These are phyloP conservation scores for Venustampulla echinocandica DNA, from an alignment of 495 filamentous ascomycete species.

Conservation along the genomic window DNA sequence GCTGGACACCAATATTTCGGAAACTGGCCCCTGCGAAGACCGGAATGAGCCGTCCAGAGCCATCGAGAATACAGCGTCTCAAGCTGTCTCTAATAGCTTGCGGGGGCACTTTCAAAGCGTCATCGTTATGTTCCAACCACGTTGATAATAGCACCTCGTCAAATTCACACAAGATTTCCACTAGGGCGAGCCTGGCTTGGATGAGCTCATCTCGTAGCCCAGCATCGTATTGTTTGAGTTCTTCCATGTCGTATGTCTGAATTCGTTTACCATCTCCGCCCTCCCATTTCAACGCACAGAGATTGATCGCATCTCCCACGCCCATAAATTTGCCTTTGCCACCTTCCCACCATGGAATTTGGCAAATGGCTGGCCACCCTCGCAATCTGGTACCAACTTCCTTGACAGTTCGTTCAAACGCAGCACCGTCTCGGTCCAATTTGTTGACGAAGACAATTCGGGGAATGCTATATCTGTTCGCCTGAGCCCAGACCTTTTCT, in stretches of 20 bases:
- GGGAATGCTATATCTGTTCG: conserved; percentile 76
- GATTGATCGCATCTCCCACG: conserved; percentile 68
- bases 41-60: conserved; percentile 60
- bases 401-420: conserved; percentile 76
- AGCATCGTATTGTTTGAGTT: conserved; percentile 42
- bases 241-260: conserved; percentile 38
- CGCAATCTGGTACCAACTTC: conserved; percentile 73
- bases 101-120: conserved; percentile 57
- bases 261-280: conserved; percentile 62
- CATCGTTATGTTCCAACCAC: conserved; percentile 67
- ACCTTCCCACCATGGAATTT: conserved; percentile 84
- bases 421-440: conserved; percentile 87
- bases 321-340: conserved; percentile 68
- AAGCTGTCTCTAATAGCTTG: conserved; percentile 62
- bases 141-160: conserved; percentile 80
- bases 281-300: conserved; percentile 40
- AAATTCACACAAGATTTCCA: conserved; percentile 78
- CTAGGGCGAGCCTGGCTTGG: conserved; percentile 63
- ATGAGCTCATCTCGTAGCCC: conserved; percentile 55
- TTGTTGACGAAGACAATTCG: conserved; percentile 91
- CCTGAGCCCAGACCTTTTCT: conserved; percentile 92
- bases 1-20: conserved; percentile 88
- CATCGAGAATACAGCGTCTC: conserved; percentile 58
- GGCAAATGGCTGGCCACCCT: conserved; percentile 84
- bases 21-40: conserved; percentile 91